These are phyloP conservation scores for Phialophora macrospora DNA, from an alignment of 2,329 filamentous ascomycete species.

Conservation along the genomic window DNA sequence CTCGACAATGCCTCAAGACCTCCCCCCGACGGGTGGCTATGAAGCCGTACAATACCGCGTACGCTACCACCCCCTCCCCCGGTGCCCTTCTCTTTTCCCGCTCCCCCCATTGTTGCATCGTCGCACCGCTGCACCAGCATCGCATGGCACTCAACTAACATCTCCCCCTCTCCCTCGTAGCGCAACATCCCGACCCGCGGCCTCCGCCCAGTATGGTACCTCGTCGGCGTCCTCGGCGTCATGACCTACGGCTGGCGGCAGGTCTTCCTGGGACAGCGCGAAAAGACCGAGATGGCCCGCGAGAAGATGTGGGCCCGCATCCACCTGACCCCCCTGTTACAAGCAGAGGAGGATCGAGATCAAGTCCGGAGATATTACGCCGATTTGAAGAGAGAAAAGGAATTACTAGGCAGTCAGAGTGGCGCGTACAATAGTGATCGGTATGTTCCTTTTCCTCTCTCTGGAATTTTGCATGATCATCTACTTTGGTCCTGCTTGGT, in stretches of 20 bases:
- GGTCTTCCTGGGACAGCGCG: slow-evolving; percentile 78
- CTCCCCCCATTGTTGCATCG: slow-evolving; percentile 35
- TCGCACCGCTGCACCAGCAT: background rate
- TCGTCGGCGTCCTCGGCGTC: slow-evolving; percentile 75
- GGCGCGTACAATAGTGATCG: slow-evolving; percentile 87
- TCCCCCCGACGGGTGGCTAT: slow-evolving; percentile 95
- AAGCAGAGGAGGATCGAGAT: slow-evolving; percentile 96
- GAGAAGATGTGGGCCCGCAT: slow-evolving; percentile 99
- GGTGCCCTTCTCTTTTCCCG: background rate
- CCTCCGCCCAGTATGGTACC: slow-evolving; percentile 80
- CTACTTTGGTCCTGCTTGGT: background rate
- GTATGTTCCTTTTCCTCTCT: slow-evolving; percentile 57
- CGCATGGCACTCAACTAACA: background rate
- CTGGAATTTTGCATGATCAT: too few relatives aligned
- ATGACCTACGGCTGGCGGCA: slow-evolving; percentile 93
- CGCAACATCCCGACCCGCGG: slow-evolving; percentile 91
- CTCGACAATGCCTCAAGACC: slow-evolving; percentile 86
- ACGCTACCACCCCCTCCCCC: slow-evolving; percentile 43
- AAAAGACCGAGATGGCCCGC: slow-evolving; percentile 89
- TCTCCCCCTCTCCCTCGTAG: slow-evolving; percentile 51
- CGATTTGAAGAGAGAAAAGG: slow-evolving; percentile 87
- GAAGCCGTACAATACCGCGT: slow-evolving; percentile 97
- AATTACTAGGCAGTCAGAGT: slow-evolving; percentile 79
- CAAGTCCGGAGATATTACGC: slow-evolving; percentile 85
- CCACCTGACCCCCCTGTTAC: slow-evolving; percentile 88